phyloP scores from a whole-genome alignment of 768 basidiomycete species.

The Tricholoma sp. region DNA sequence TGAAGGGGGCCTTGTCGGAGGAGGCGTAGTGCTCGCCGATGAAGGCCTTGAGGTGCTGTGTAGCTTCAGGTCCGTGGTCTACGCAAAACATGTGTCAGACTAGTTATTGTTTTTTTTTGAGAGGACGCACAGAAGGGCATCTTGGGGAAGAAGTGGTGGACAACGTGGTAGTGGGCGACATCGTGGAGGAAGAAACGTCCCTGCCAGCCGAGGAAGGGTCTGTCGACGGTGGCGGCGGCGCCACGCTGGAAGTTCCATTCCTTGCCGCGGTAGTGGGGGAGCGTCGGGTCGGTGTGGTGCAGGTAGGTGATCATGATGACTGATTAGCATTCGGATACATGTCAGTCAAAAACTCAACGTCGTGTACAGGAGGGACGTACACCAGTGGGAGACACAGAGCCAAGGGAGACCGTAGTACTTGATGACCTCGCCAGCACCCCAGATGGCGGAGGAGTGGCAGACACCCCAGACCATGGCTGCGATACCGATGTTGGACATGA shows the following conservation, averaged over 20 bases:
- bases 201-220: conserved; percentile 56
- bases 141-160: conserved; percentile 41
- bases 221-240: conserved; percentile 56
- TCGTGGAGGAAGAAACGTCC: conserved; percentile 69
- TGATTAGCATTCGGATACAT: conserved; percentile 5
- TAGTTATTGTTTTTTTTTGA: too few relatives aligned
- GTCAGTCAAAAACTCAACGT: not conserved
- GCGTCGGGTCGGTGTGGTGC: conserved; percentile 55
- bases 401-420: conserved; percentile 52
- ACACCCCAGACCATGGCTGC: conserved; percentile 40
- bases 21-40: conserved; percentile 47
- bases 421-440: conserved; percentile 34
- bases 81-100: not conserved
- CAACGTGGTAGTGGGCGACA: conserved; percentile 59
- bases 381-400: conserved; percentile 53
- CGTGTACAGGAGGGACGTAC: conserved; percentile 23
- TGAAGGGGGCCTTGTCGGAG: conserved; percentile 35
- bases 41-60: conserved; percentile 42
- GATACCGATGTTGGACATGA: conserved; percentile 57
- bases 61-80: conserved; percentile 53
- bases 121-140: conserved; percentile 14
- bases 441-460: conserved; percentile 28
- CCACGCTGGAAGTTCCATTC: conserved; percentile 62
- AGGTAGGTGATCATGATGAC: conserved; percentile 57
- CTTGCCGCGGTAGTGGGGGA: conserved; percentile 55